A percentile compares a stretch with the other conserved stretches of the same genome.
Conservation (phyloP, 495 filamentous ascomycete genomes). For the Hyaloscypha variabilis region DNA sequence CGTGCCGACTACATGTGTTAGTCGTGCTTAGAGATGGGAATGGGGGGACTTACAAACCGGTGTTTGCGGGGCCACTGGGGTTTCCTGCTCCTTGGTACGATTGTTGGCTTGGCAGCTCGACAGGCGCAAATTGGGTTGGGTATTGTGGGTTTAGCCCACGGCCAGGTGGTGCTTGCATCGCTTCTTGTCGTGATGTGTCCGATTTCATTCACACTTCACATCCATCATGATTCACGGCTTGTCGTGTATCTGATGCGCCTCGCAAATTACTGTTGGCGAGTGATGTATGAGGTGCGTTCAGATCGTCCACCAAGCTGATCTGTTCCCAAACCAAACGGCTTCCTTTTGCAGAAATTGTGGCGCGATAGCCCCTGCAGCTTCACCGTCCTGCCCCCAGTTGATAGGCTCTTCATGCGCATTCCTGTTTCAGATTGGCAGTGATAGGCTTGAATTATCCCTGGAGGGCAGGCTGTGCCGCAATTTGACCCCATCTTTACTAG, state of each 20-base stretch:
- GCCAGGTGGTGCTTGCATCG: not conserved
- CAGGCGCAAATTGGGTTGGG: slow-evolving; percentile 2
- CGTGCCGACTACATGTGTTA: slow-evolving; percentile 6
- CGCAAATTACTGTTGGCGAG: not conserved
- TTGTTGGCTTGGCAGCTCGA: slow-evolving; percentile 9
- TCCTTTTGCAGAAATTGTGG: too few relatives aligned
- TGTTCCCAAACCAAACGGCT: too few relatives aligned
- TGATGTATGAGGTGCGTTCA: too few relatives aligned
- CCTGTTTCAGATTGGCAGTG: not conserved
- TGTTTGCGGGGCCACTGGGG: slow-evolving; percentile 10
- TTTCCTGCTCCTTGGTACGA: slow-evolving; percentile 12
- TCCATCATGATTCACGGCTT: too few relatives aligned
- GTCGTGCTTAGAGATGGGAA: not conserved
- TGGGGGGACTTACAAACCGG: slow-evolving; percentile 9
- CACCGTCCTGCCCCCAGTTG: not conserved
- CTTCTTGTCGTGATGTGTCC: not conserved
- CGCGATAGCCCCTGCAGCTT: too few relatives aligned
- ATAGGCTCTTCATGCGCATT: not conserved
- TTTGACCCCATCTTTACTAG: not conserved
- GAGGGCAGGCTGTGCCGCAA: not conserved
- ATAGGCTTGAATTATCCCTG: not conserved
- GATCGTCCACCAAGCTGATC: too few relatives aligned
- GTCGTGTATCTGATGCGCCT: not conserved
- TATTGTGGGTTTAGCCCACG: not conserved
- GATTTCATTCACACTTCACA: too few relatives aligned